Conservation (phyloP, 331 rosid species). For the Ulmus americana region DNA sequence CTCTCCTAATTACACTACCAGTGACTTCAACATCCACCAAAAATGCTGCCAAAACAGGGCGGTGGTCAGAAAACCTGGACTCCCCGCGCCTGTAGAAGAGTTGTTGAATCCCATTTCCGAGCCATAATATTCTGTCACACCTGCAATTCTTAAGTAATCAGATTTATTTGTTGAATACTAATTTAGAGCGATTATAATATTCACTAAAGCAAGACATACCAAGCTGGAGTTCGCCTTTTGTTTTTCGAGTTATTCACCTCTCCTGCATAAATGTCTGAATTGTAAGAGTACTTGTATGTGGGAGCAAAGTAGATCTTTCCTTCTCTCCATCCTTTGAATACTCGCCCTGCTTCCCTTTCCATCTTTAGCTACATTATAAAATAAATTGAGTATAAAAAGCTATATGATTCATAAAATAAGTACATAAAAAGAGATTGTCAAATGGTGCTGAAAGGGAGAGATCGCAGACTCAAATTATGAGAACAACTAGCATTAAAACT, state of each 20-base stretch:
- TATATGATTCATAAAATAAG: constrained; percentile 3
- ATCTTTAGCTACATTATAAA: constrained; percentile 53
- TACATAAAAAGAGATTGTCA: not conserved
- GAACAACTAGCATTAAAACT: not conserved
- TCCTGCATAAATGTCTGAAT: constrained; percentile 74
- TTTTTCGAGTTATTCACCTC: constrained; percentile 59
- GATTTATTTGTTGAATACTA: constrained; percentile 4
- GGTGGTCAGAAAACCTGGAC: constrained; percentile 73
- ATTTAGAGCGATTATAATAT: not conserved
- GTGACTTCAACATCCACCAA: constrained; percentile 47
- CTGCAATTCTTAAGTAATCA: constrained; percentile 39
- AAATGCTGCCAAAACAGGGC: constrained; percentile 80
- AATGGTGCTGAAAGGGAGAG: no score
- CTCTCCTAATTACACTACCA: constrained; percentile 39
- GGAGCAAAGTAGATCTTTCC: constrained; percentile 88
- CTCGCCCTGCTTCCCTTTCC: constrained; percentile 90
- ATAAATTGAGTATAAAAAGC: constrained; percentile 2
- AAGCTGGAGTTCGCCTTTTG: constrained; percentile 94
- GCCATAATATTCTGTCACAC: constrained; percentile 97
- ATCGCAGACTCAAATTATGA: not conserved
- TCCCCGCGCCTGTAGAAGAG: constrained; percentile 62
- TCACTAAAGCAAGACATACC: constrained; percentile 43
- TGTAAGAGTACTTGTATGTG: constrained; percentile 81
- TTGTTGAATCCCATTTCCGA: constrained; percentile 67
- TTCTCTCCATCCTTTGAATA: constrained; percentile 81